These are phyloP conservation scores for Claviceps humidiphila DNA, from an alignment of 2,329 filamentous ascomycete genomes.

Conservation along the genomic window DNA sequence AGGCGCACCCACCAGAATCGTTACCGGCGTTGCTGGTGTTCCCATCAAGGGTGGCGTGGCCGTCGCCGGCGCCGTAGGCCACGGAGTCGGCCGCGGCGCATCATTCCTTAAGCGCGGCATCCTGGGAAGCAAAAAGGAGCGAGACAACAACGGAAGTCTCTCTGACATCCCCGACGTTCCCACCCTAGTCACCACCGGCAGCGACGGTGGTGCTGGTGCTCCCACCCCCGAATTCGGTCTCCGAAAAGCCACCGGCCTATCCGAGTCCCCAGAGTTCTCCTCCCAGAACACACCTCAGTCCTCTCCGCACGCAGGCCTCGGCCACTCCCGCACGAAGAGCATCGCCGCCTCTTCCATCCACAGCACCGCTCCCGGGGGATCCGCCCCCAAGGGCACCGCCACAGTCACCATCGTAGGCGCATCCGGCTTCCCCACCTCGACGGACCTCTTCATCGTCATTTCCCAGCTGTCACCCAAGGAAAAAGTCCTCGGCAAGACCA, in stretches of 20 bases:
- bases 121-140: slow-evolving; percentile 56
- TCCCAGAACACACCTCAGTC: slow-evolving; percentile 11
- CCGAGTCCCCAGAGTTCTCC: slow-evolving; percentile 18
- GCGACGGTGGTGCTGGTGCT: slow-evolving; percentile 22
- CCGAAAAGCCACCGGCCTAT: slow-evolving; percentile 28
- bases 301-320: slow-evolving; percentile 15
- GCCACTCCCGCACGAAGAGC: slow-evolving; percentile 42
- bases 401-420: slow-evolving; percentile 70
- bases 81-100: slow-evolving; percentile 76
- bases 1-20: slow-evolving; percentile 72
- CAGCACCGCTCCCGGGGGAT: slow-evolving; percentile 42
- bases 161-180: slow-evolving; percentile 28
- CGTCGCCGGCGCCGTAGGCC: slow-evolving; percentile 57
- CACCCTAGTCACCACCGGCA: slow-evolving; percentile 12
- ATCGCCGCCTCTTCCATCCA: slow-evolving; percentile 52
- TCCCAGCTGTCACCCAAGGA: slow-evolving; percentile 53
- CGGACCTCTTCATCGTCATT: slow-evolving; percentile 68
- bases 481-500: slow-evolving; percentile 84
- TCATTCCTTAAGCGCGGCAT: slow-evolving; percentile 83
- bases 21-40: slow-evolving; percentile 65
- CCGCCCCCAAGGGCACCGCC: slow-evolving; percentile 58
- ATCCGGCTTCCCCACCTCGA: slow-evolving; percentile 58
- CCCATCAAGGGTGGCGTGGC: slow-evolving; percentile 88
- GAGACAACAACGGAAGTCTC: slow-evolving; percentile 39
- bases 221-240: slow-evolving; percentile 24